Evolutionary conservation across 495 filamentous ascomycete species (phyloP).

Genomic region (Poronia punctata): DNA sequence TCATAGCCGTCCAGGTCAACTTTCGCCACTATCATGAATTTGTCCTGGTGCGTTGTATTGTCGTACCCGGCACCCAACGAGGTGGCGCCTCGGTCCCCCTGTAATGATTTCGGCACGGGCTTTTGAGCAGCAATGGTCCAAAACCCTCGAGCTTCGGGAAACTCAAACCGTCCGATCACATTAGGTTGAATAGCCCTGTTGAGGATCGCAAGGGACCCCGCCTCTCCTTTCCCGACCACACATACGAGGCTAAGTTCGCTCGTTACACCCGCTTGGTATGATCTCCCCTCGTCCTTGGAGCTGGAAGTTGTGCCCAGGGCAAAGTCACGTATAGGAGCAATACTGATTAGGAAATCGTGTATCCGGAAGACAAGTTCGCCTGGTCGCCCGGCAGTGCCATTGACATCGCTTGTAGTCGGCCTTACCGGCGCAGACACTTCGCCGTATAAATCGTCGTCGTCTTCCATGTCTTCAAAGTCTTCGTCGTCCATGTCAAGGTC

Average conservation of each 20-base stretch:
- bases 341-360: slow-evolving; percentile 67
- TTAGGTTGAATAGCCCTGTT: slow-evolving; percentile 66
- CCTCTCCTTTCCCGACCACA: slow-evolving; percentile 59
- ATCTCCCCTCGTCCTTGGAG: slow-evolving; percentile 35
- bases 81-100: slow-evolving; percentile 41
- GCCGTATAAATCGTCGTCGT: slow-evolving; percentile 57
- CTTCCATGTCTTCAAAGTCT: slow-evolving; percentile 49
- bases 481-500: slow-evolving; percentile 49
- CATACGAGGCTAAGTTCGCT: slow-evolving; percentile 65
- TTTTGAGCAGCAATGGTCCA: slow-evolving; percentile 59
- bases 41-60: slow-evolving; percentile 52
- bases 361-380: slow-evolving; percentile 66
- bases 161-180: slow-evolving; percentile 53
- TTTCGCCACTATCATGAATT: slow-evolving; percentile 64
- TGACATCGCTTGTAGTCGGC: slow-evolving; percentile 9
- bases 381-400: slow-evolving; percentile 29
- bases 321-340: slow-evolving; percentile 67
- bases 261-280: slow-evolving; percentile 34
- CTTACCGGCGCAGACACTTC: slow-evolving; percentile 49
- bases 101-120: slow-evolving; percentile 46
- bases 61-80: slow-evolving; percentile 46
- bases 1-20: slow-evolving; percentile 47
- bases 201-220: slow-evolving; percentile 65
- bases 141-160: slow-evolving; percentile 52
- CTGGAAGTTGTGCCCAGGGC: slow-evolving; percentile 14